A percentile compares a stretch with the other conserved stretches of the same genome.
These are phyloP conservation scores for Lablab purpureus DNA, from an alignment of 306 rosid genomes.

Conservation along the genomic window DNA sequence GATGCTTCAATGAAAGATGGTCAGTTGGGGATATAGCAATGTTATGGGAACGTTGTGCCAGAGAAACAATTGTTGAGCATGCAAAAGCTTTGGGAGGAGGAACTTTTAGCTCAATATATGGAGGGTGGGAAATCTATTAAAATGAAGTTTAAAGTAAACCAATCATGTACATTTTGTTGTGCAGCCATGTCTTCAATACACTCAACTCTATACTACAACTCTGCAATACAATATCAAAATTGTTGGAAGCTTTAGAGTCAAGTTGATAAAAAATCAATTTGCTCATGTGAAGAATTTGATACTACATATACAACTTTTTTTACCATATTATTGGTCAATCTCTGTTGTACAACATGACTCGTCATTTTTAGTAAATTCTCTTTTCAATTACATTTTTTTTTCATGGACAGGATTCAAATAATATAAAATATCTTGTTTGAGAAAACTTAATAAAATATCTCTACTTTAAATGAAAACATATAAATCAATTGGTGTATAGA, in stretches of 20 bases:
- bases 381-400: too few species aligned
- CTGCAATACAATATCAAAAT: background rate
- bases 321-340: too few species aligned
- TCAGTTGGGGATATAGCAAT: conserved; percentile 53
- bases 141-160: conserved; percentile 10
- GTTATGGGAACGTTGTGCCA: conserved; percentile 58
- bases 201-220: background rate
- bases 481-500: too few species aligned
- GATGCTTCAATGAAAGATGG: conserved; percentile 31
- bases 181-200: background rate
- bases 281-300: background rate
- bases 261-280: too few species aligned
- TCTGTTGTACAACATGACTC: too few species aligned
- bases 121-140: conserved; percentile 53
- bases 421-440: too few species aligned
- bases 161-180: background rate
- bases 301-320: background rate
- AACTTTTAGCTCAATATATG: conserved; percentile 58
- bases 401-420: too few species aligned
- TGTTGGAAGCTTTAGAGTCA: too few species aligned
- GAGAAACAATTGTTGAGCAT: conserved; percentile 53
- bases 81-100: conserved; percentile 61
- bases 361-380: too few species aligned
- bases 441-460: too few species aligned
- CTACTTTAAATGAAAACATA: too few species aligned